A percentile compares a stretch with the other conserved stretches of the same genome.
These are phyloP conservation scores for Cryptococcus sp. DNA, from an alignment of 1,284 basidiomycete species.

Conservation along the genomic window DNA sequence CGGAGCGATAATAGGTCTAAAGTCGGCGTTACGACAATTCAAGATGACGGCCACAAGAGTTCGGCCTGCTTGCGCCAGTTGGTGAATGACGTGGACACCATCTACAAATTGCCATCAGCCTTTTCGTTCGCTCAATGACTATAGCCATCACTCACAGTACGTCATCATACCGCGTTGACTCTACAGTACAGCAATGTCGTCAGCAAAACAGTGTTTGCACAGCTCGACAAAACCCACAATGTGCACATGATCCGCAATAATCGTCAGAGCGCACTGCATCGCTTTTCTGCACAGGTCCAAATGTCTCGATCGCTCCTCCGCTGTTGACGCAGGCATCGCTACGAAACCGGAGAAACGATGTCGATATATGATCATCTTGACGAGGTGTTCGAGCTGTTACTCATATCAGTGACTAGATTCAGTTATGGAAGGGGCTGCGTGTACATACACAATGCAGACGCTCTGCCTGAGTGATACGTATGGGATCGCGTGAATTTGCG, in stretches of 20 bases:
- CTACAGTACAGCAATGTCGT: conserved; percentile 15
- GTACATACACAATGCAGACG: conserved; percentile 65
- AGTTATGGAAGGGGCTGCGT: background rate
- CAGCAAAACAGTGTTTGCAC: background rate
- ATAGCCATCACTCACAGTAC: conserved; percentile 65
- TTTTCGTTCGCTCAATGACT: background rate
- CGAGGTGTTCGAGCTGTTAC: conserved; percentile 68
- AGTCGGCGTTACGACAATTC: conserved; percentile 60
- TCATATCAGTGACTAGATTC: conserved; percentile 2
- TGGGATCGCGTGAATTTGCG: conserved; percentile 77
- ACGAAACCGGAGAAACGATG: conserved; percentile 55
- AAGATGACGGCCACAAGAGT: conserved; percentile 80
- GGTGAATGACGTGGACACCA: conserved; percentile 89
- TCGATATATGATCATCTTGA: conserved; percentile 63
- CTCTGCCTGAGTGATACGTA: conserved; percentile 81
- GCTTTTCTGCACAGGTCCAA: conserved; percentile 57
- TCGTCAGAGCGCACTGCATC: conserved; percentile 61
- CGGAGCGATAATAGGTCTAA: conserved; percentile 66
- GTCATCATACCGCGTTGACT: conserved; percentile 80
- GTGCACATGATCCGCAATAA: conserved; percentile 77
- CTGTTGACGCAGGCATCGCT: conserved; percentile 49
- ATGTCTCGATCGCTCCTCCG: conserved; percentile 50
- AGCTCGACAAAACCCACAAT: conserved; percentile 61
- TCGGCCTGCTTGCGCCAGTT: conserved; percentile 86
- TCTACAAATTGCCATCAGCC: conserved; percentile 56